Base-by-base conservation (phyloP, 371 early-diverging fungal species). In the Mortierella polycephala region DNA sequence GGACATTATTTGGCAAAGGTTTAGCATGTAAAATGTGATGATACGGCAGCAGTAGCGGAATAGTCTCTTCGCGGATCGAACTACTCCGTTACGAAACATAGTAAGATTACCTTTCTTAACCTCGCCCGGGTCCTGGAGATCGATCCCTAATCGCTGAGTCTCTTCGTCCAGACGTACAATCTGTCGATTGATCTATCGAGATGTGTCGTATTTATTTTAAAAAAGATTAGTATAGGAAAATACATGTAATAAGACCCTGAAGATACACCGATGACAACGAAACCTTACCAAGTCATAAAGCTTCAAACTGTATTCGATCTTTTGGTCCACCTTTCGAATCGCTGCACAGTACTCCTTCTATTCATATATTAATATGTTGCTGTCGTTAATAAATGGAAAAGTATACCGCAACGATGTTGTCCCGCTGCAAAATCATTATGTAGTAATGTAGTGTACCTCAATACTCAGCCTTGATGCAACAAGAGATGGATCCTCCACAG, bases 141-240 rank as follows among this genome's bases (percentile, higher is more conserved):
- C 76, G 50, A 76, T 76, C 4, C 76, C 76, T 8, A 76, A 67
- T 30, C 76, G 67, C 14, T 66, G 67, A 16, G 70, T 76, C 44
- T 76, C 76, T n/a, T 76, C 76, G 40, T 76, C 76, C 64, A 76
- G 37, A 8, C 76, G 67, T 14, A 76, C 63, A 42, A 71, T 76
- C 30, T 76, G 76, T 6, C 76, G 76, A 30, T 76, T 76, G 64
- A 76, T 76, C 76, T 76, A 57, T 40, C 9, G 9, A 18, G 53
- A 23, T 57, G 30, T 51, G 51, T 41, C 5, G 2, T 10, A n/a
- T n/a, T 21, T 37, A 2, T 45, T 21, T n/a, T n/a, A n/a, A n/a
- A 60, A 12, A 1, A 11, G 39, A 18, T 14, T 40, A 30, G 30
- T 30, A 30, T 30, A 30, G 41, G 40, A 18, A 49, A 47, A 46